Evolutionary conservation across 148 eudicot genomes (phyloP).

Genomic region (Agrostemma githago): DNA sequence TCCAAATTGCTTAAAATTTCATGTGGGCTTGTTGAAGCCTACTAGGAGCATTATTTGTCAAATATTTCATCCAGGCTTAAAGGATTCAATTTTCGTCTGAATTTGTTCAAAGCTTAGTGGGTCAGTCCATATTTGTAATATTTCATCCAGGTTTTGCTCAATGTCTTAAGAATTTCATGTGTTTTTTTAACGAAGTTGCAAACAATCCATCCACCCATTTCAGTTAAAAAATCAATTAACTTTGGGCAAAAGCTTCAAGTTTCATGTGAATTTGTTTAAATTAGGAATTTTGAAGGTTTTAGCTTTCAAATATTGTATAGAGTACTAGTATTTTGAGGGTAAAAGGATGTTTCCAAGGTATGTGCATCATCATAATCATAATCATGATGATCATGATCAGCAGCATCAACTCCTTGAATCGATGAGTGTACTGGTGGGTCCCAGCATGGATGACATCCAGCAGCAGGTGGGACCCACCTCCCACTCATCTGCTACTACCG

Average conservation of each 20-base stretch:
- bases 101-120: not conserved
- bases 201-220: not conserved
- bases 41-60: not conserved
- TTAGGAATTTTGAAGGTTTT: not conserved
- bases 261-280: not conserved
- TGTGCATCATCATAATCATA: conserved; percentile 29
- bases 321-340: not conserved
- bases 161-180: not conserved
- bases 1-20: not conserved
- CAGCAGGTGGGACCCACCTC: conserved; percentile 26
- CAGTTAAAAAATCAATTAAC: too few species aligned
- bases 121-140: not conserved
- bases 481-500: not conserved
- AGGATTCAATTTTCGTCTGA: not conserved
- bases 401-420: conserved; percentile 33
- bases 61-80: not conserved
- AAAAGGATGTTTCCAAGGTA: conserved; percentile 42
- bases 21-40: not conserved
- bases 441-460: conserved; percentile 34
- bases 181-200: not conserved
- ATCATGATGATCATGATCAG: conserved; percentile 12
- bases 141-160: conserved; percentile 8
- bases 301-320: not conserved
- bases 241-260: not conserved
- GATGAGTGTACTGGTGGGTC: conserved; percentile 27